phyloP scores from a whole-genome alignment of 805 yeast genomes.

The Dipodascus albidus region DNA sequence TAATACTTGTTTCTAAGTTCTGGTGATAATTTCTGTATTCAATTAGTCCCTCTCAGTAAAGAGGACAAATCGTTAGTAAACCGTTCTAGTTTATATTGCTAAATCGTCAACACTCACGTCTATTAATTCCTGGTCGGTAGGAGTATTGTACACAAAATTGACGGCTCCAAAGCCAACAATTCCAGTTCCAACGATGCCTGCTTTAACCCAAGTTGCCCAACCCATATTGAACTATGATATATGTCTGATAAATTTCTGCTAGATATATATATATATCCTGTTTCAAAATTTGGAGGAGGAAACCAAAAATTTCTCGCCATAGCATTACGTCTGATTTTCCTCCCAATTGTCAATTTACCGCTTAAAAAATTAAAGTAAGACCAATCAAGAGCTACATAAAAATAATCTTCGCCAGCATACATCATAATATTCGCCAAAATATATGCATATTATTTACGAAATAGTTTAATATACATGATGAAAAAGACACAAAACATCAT shows the following conservation, averaged over 20 bases:
- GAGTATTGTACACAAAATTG: conserved; percentile 62
- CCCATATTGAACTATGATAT: neutral
- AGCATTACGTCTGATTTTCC: neutral
- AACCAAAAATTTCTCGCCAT: neutral
- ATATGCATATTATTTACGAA: too few relatives aligned
- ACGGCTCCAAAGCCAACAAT: conserved; percentile 65
- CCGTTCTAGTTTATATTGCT: neutral
- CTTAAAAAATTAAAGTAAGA: neutral
- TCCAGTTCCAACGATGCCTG: conserved; percentile 48
- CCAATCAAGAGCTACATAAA: neutral
- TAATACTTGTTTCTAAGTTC: conserved; percentile 72
- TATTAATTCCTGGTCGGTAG: conserved; percentile 73
- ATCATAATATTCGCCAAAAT: too few relatives aligned
- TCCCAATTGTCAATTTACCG: neutral
- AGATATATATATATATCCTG: too few relatives aligned
- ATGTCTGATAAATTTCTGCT: neutral
- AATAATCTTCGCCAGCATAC: neutral
- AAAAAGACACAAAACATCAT: neutral
- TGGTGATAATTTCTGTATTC: conserved; percentile 50
- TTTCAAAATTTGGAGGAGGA: neutral
- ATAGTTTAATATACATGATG: too few relatives aligned
- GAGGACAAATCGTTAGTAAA: too few relatives aligned
- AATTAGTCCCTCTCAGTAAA: neutral
- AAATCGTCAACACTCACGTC: conserved; percentile 22
- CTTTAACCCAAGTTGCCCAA: conserved; percentile 37